Evolutionary conservation across 805 yeast genomes (phyloP).

Genomic region (Starmerella tilneyi): DNA sequence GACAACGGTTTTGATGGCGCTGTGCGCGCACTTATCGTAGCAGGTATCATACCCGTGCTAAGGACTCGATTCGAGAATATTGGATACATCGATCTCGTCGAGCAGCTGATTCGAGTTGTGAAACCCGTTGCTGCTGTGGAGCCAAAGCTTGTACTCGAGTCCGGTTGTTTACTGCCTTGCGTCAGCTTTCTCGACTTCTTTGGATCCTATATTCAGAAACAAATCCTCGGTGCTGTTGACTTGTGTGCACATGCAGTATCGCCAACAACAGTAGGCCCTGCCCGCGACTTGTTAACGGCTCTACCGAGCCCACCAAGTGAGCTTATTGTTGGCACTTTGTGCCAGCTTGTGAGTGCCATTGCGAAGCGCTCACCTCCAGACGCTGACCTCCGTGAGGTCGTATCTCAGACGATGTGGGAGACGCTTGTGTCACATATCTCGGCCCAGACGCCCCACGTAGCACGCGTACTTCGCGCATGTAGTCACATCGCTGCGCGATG

Average conservation of each 20-base stretch:
- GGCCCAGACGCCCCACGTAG: slow-evolving; percentile 17
- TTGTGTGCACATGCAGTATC: slow-evolving; percentile 50
- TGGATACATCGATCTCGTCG: slow-evolving; percentile 80
- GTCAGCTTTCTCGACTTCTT: slow-evolving; percentile 75
- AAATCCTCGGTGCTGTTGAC: slow-evolving; percentile 63
- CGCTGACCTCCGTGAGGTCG: slow-evolving; percentile 12
- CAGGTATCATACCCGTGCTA: slow-evolving; percentile 56
- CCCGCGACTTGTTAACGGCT: slow-evolving; percentile 16
- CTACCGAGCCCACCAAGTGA: slow-evolving; percentile 19
- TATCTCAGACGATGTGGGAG: slow-evolving; percentile 11
- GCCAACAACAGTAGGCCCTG: slow-evolving; percentile 34
- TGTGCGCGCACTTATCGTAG: slow-evolving; percentile 49
- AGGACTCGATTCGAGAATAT: slow-evolving; percentile 60
- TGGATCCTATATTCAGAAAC: slow-evolving; percentile 78
- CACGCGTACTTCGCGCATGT: slow-evolving; percentile 18
- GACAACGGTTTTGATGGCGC: slow-evolving; percentile 58
- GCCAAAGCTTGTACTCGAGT: slow-evolving; percentile 34
- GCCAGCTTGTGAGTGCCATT: slow-evolving; percentile 19
- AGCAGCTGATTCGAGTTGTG: slow-evolving; percentile 54
- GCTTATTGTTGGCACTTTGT: slow-evolving; percentile 15
- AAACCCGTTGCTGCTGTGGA: slow-evolving; percentile 30
- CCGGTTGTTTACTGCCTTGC: slow-evolving; percentile 55
- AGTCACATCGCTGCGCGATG: slow-evolving; percentile 12
- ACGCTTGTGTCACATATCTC: slow-evolving; percentile 13
- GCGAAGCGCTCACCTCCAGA: slow-evolving; percentile 12